Percentiles rank a stretch among this genome's conserved stretches.
Conservation (phyloP, 1,284 basidiomycete genomes). For the Cutaneotrichosporon dermatis region DNA sequence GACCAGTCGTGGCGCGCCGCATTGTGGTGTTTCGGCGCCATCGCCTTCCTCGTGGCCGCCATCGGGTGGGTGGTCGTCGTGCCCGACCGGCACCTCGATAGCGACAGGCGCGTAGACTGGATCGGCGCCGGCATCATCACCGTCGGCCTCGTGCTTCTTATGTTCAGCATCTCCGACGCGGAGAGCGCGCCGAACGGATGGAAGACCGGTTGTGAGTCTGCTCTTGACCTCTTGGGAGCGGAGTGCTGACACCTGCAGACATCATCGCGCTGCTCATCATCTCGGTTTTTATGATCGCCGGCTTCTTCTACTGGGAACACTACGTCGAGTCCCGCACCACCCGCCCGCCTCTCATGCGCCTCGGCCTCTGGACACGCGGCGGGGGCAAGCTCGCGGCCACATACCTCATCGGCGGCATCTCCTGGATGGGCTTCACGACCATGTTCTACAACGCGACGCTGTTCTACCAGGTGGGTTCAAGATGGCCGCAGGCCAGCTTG, state of each 20-base stretch:
- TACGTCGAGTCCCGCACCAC: slow-evolving; percentile 53
- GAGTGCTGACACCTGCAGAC: slow-evolving; percentile 24
- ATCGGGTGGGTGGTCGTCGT: slow-evolving; percentile 59
- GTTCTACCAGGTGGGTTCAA: slow-evolving; percentile 22
- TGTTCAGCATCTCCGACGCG: slow-evolving; percentile 74
- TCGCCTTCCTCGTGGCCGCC: slow-evolving; percentile 55
- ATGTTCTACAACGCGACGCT: slow-evolving; percentile 41
- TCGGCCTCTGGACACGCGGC: slow-evolving; percentile 64
- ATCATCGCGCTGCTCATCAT: slow-evolving; percentile 59
- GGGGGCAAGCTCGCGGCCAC: slow-evolving; percentile 64
- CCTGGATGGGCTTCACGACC: slow-evolving; percentile 60
- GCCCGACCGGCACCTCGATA: slow-evolving; percentile 43
- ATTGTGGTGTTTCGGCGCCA: slow-evolving; percentile 58
- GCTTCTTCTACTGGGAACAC: slow-evolving; percentile 67
- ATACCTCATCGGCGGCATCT: slow-evolving; percentile 63
- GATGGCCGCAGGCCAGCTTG: too few species aligned
- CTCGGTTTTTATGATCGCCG: slow-evolving; percentile 58
- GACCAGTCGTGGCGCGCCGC: slow-evolving; percentile 58
- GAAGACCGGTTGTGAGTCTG: slow-evolving; percentile 68
- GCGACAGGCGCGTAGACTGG: slow-evolving; percentile 71
- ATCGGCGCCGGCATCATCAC: slow-evolving; percentile 71
- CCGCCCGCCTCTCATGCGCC: slow-evolving; percentile 62
- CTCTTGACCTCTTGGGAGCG: too few species aligned
- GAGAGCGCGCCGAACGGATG: slow-evolving; percentile 64
- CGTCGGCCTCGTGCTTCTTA: slow-evolving; percentile 66